A percentile compares a stretch with the other conserved stretches of the same genome.
Evolutionary conservation across 495 filamentous ascomycete genomes (phyloP).

Genomic region (Penicillium cinerascens): DNA sequence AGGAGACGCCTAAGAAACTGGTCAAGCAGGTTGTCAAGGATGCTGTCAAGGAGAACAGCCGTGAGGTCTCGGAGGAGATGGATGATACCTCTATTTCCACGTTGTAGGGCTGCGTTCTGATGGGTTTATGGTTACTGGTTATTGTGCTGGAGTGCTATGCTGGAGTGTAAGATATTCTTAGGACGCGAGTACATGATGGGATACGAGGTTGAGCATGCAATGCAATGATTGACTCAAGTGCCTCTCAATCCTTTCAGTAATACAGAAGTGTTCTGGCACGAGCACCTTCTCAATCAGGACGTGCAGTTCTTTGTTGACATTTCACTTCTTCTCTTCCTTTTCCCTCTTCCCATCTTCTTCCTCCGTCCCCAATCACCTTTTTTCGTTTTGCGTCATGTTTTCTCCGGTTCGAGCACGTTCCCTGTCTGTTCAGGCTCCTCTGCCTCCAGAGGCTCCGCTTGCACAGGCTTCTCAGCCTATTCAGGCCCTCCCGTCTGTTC

Average conservation of each 20-base stretch:
- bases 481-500: not conserved
- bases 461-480: no score
- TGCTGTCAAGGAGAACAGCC: constrained; percentile 9
- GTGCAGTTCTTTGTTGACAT: not conserved
- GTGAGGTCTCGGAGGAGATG: constrained; percentile 6
- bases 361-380: not conserved
- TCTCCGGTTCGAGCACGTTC: not conserved
- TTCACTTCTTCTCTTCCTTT: not conserved
- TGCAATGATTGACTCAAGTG: not conserved
- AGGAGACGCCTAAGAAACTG: constrained; percentile 11
- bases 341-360: not conserved
- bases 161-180: not conserved
- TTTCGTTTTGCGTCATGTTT: not conserved
- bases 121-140: no score
- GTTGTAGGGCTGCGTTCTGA: not conserved
- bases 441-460: no score
- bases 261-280: no score
- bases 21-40: not conserved
- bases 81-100: not conserved
- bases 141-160: not conserved
- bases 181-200: no score
- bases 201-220: not conserved
- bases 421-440: not conserved
- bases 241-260: no score
- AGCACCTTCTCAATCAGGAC: not conserved